Base-by-base conservation (phyloP, 345 rosid genomes). In the Melastoma malabathricum region DNA sequence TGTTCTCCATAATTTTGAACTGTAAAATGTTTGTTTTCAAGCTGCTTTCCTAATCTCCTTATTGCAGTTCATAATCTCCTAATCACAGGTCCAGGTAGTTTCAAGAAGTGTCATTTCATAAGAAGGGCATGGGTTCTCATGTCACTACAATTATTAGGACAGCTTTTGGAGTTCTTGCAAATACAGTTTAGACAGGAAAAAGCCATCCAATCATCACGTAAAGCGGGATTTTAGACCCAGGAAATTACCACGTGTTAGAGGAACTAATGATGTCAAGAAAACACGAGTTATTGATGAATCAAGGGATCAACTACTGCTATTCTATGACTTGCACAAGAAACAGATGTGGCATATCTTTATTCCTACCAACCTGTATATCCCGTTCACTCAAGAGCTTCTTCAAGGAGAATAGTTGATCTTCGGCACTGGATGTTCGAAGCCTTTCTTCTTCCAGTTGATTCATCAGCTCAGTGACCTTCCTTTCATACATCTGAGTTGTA, bases 401-500 rank as follows among this genome's bases (percentile, higher is more conserved):
- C 62, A 68, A 63, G 52, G 47, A 64, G 44, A 60, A 59, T 64
- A 89, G 38, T 39, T 76, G 83, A 55, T 78, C 76, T 55, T 75
- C 75, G 4, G 76, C 69, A 22, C 50, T 57, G 72, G 48, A 57
- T 52, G 75, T 61, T 47, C 34, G 61, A 22, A 62, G 61, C 52
- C 41, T 68, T 61, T 83, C 86, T 57, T 67, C 68, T 51, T 86
- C 89, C 48, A 80, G 68, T 60, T 54, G 79, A 67, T 73, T 72
- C 57, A 68, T 67, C 65, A 86, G 53, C 59, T 81, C 86, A 2
- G 69, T 73, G 65, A 89, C 66, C 69, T 79, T 86, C 61, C 62
- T 82, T 75, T 89, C 96, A 55, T 86, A 83, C 77, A 73, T 75
- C 66, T 78, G 79, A 64, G 81, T 86, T 55, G 76, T 72, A 59